These are phyloP conservation scores for Clausena lansium DNA, from an alignment of 345 rosid genomes.

Conservation along the genomic window DNA sequence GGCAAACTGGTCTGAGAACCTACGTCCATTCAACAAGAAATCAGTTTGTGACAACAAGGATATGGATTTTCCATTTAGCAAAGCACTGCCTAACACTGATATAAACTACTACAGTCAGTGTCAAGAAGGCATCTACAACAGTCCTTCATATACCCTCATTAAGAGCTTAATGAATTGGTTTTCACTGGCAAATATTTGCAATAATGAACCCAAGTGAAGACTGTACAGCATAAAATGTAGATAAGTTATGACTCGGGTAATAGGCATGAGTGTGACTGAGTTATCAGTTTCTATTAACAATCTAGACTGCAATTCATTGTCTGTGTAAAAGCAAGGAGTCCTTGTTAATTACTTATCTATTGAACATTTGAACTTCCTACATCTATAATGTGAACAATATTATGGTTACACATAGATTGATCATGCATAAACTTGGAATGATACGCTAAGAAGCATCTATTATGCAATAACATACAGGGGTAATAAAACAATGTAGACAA, in stretches of 20 bases:
- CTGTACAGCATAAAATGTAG: slow-evolving; percentile 6
- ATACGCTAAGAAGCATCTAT: not conserved
- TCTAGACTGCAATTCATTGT: slow-evolving; percentile 9
- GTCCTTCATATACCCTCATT: slow-evolving; percentile 18
- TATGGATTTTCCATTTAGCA: slow-evolving; percentile 14
- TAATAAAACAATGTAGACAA: not conserved
- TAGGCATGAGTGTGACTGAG: not conserved
- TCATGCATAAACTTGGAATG: not conserved
- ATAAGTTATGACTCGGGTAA: not conserved
- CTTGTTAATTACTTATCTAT: not conserved
- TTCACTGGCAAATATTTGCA: slow-evolving; percentile 18
- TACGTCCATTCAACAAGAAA: slow-evolving; percentile 16
- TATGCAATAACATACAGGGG: not conserved
- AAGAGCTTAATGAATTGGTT: slow-evolving; percentile 25
- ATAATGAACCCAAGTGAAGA: not conserved
- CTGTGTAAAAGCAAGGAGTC: not conserved
- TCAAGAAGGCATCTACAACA: slow-evolving; percentile 24
- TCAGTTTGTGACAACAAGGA: slow-evolving; percentile 2
- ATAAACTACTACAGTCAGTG: slow-evolving; percentile 22
- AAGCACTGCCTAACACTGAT: not conserved
- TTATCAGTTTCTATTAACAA: slow-evolving; percentile 1
- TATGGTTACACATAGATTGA: not conserved
- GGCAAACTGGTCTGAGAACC: slow-evolving; percentile 18
- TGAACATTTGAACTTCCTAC: slow-evolving; percentile 10
- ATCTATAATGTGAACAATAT: not conserved